phyloP scores from a whole-genome alignment of 169 alveolate species.

The Pseudocohnilembus persalinus region DNA sequence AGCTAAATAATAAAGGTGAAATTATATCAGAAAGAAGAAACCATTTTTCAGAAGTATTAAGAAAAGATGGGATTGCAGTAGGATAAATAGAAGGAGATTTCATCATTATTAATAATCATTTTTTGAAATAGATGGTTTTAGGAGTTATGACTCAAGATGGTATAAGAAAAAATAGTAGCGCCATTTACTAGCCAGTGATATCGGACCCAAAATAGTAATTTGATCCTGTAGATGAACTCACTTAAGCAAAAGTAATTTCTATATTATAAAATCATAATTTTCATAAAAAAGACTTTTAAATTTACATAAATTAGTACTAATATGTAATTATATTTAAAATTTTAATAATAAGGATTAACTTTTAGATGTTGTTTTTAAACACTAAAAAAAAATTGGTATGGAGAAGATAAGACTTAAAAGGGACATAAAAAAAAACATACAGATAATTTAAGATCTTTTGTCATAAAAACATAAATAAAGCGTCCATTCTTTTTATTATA shows the following conservation, averaged over 20 bases:
- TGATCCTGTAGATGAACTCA: constrained; percentile 5
- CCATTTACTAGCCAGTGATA: constrained; percentile 10
- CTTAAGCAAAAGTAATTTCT: not conserved
- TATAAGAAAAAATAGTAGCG: constrained; percentile 45
- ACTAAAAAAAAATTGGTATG: not conserved
- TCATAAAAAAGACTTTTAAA: not conserved
- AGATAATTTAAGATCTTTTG: constrained; percentile 15
- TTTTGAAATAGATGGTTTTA: constrained; percentile 50
- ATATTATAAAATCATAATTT: not conserved
- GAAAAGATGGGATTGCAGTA: constrained; percentile 56
- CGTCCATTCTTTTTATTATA: constrained; percentile 45
- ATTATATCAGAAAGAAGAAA: not conserved
- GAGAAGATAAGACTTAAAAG: constrained; percentile 11
- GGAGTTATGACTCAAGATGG: constrained; percentile 70
- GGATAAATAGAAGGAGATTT: constrained; percentile 44
- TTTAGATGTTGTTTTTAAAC: not conserved
- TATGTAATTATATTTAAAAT: not conserved
- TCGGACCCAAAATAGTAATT: constrained; percentile 1
- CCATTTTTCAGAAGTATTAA: not conserved
- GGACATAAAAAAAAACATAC: constrained; percentile 22
- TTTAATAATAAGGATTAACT: not conserved
- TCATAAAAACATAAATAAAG: constrained; percentile 43
- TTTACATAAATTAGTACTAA: not conserved
- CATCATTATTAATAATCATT: constrained; percentile 31
- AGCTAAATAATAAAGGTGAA: not conserved